Percentiles rank a stretch among this genome's conserved stretches.
Conservation (phyloP, 495 filamentous ascomycete genomes). For the Talaromyces borbonicus region DNA sequence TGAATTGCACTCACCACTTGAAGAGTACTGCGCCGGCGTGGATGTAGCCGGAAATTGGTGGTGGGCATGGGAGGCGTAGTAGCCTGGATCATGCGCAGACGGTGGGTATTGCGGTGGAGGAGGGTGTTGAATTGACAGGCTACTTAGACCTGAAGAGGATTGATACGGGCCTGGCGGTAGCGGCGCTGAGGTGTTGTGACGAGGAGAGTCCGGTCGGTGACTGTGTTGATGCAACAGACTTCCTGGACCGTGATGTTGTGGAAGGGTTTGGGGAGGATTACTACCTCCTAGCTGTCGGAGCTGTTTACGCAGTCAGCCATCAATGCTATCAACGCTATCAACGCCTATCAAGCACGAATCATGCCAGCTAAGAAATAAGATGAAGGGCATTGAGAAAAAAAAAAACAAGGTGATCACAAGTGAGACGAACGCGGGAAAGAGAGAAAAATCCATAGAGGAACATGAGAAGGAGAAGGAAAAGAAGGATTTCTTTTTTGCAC, state of each 20-base stretch:
- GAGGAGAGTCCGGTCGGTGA: conserved; percentile 43
- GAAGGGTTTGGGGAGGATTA: conserved; percentile 29
- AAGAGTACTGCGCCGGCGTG: conserved; percentile 61
- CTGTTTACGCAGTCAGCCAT: conserved; percentile 14
- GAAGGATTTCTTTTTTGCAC: not conserved
- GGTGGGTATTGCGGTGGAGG: conserved; percentile 40
- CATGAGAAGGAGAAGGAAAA: not conserved
- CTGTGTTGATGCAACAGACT: conserved; percentile 55
- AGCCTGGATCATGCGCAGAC: conserved; percentile 55
- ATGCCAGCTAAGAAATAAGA: too few relatives aligned
- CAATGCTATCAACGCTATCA: too few relatives aligned
- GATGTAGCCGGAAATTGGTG: conserved; percentile 62
- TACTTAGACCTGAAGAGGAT: conserved; percentile 36
- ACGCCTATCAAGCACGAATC: too few relatives aligned
- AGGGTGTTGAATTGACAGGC: conserved; percentile 32
- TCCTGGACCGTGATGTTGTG: conserved; percentile 53
- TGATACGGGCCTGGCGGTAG: conserved; percentile 50
- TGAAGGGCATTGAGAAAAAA: too few relatives aligned
- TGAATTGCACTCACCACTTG: conserved; percentile 55
- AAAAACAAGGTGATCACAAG: conserved; percentile 11
- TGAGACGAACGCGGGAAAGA: conserved; percentile 6
- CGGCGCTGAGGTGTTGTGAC: conserved; percentile 25
- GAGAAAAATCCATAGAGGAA: too few relatives aligned
- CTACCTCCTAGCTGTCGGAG: conserved; percentile 25
- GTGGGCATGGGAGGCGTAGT: conserved; percentile 61